A percentile compares a stretch with the other conserved stretches of the same genome.
These are phyloP conservation scores for Cetradonia linearis DNA, from an alignment of 495 filamentous ascomycete genomes.

Conservation along the genomic window DNA sequence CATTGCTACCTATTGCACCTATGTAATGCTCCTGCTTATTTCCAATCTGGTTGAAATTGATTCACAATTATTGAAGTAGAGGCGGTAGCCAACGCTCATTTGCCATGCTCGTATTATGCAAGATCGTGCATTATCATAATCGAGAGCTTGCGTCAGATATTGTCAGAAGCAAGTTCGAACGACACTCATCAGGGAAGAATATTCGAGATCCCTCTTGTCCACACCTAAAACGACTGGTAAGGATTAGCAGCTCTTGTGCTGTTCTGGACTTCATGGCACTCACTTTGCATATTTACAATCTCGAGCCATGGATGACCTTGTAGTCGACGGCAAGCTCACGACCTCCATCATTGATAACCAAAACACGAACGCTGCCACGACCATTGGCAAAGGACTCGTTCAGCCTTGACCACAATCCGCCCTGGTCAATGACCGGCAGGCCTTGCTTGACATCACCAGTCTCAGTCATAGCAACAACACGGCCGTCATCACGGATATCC, in stretches of 20 bases:
- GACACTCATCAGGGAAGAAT: not conserved
- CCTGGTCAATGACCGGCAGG: conserved; percentile 87
- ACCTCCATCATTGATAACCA: conserved; percentile 91
- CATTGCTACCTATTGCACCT: conserved; percentile 8
- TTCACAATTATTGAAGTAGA: conserved; percentile 4
- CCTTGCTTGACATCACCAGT: conserved; percentile 95
- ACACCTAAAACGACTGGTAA: not conserved
- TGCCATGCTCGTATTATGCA: conserved; percentile 1
- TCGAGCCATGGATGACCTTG: conserved; percentile 85
- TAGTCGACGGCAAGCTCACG: conserved; percentile 95
- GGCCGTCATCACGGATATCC: conserved; percentile 83
- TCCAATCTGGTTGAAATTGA: conserved; percentile 13
- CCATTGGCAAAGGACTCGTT: conserved; percentile 80
- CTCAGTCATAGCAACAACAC: conserved; percentile 74
- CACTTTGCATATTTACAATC: conserved; percentile 38
- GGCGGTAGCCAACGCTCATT: not conserved
- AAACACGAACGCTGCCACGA: conserved; percentile 83
- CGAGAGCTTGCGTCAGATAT: not conserved
- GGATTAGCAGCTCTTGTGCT: not conserved
- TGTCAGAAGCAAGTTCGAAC: conserved; percentile 1
- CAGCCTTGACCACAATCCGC: conserved; percentile 70
- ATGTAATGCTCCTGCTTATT: conserved; percentile 13
- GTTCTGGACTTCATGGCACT: not conserved
- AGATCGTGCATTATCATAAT: not conserved
- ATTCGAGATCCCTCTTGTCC: not conserved